Evolutionary conservation across 495 filamentous ascomycete genomes (phyloP).

Genomic region (Staphylotrichum longicolle): DNA sequence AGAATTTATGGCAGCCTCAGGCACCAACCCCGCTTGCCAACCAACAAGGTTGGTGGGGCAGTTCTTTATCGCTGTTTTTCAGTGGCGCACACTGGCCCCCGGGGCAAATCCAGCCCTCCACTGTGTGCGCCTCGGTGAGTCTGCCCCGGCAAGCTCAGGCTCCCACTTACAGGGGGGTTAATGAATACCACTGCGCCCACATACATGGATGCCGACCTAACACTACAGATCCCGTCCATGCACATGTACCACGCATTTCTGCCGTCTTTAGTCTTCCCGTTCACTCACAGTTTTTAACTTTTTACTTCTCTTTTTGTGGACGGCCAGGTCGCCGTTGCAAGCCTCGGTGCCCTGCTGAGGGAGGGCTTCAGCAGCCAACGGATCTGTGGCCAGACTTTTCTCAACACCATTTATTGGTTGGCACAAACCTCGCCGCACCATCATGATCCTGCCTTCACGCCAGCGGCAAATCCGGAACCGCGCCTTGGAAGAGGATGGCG

Average conservation of each 20-base stretch:
- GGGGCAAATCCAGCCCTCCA: conserved; percentile 4
- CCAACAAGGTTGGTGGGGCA: conserved; percentile 26
- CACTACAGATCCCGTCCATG: too few species aligned
- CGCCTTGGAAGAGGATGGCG: conserved; percentile 18
- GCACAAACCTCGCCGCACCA: background rate
- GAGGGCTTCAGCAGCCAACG: too few species aligned
- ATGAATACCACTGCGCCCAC: too few species aligned
- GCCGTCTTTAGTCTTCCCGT: too few species aligned
- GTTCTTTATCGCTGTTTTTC: background rate
- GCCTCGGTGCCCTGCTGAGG: too few species aligned
- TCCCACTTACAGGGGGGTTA: background rate
- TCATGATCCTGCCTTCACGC: conserved; percentile 30
- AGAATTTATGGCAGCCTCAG: conserved; percentile 34
- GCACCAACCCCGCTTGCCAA: conserved; percentile 27
- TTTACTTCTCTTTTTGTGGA: too few species aligned
- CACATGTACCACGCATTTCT: too few species aligned
- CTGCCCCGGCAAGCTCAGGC: background rate
- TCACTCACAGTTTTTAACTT: too few species aligned
- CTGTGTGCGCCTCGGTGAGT: background rate
- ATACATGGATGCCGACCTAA: too few species aligned
- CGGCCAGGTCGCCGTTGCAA: too few species aligned
- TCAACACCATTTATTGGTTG: background rate
- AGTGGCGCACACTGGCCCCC: background rate
- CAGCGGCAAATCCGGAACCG: conserved; percentile 16
- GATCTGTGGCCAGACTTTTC: too few species aligned